Conservation (phyloP, 2,329 filamentous ascomycete genomes). For the Neonectria coccinea region DNA sequence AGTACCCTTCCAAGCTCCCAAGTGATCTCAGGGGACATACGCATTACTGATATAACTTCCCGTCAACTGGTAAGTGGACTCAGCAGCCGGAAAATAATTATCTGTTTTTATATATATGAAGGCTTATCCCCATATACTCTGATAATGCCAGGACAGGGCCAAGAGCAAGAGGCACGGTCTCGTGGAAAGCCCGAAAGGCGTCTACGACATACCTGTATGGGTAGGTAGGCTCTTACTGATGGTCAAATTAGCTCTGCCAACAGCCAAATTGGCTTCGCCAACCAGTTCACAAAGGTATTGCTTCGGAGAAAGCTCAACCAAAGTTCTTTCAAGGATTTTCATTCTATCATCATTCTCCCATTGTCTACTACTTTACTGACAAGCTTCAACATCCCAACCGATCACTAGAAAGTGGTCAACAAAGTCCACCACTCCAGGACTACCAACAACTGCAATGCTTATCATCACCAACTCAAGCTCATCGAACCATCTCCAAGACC, state of each 20-base stretch:
- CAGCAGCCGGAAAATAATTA: background rate
- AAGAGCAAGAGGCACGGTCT: background rate
- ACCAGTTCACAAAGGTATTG: background rate
- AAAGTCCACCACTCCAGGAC: background rate
- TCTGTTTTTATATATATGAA: background rate
- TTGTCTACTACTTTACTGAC: background rate
- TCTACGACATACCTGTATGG: background rate
- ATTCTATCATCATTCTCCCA: background rate
- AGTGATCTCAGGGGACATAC: background rate
- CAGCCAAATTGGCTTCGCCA: background rate
- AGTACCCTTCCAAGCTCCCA: background rate
- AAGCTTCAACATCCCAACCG: background rate
- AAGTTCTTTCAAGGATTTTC: background rate
- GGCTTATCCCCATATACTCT: background rate
- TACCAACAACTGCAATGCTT: background rate
- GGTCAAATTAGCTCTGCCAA: too few relatives aligned
- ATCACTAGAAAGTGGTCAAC: background rate
- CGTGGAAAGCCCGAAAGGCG: too few relatives aligned
- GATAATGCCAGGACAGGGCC: background rate
- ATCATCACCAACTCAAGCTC: background rate
- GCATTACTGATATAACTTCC: too few relatives aligned
- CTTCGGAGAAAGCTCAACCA: background rate
- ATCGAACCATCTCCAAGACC: background rate
- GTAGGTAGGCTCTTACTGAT: too few relatives aligned
- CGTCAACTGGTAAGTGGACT: background rate